Evolutionary conservation across 2,329 filamentous ascomycete species (phyloP), one percentile per base, ranked within the genome.

Genomic region (Talaromyces amestolkiae): DNA sequence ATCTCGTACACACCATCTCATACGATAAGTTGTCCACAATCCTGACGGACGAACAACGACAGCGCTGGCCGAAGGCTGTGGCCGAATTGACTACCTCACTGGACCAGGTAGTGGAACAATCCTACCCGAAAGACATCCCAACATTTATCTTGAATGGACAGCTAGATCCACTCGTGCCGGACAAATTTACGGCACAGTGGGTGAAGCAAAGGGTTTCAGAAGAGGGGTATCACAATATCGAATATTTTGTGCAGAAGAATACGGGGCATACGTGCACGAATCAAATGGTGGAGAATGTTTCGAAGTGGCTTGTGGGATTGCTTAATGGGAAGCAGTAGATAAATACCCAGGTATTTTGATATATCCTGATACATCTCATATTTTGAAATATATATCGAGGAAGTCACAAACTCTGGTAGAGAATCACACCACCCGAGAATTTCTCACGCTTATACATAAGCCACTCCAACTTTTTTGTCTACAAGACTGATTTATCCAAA

Each of bases 141-240:
- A 66, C 64, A 2, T 63, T 63, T 24, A 66, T 66, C 15, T 27
- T 66, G 4, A 66, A 66, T 37, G 64, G 64, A 8, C 60, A 63
- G 45, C 1, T 59, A 10, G 64, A 66, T 33, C n/a, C 59, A 1
- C 8, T 66, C 43, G 64, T 66, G 22, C 64, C 64, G 39, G 54
- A 66, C 35, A 58, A 43, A n/a, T 63, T 66, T 22, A 63, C 64
- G 4, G 53, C 45, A 22, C 51, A 53, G 39, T 66, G 60, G 64
- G 64, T 66, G 8, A 45, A 43, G 8, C 47, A 66, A 13, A 43
- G 58, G 19, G 7, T 4, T 2, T 13, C 3, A 10, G 64, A 63
- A 10, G 64, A 63, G 31, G 43, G 60, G 9, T 59, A 63, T 47
- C 2, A n/a, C 3, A 66, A 66, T 24, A 49, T 66, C 3, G 60